Base-by-base conservation (phyloP, 1,284 basidiomycete species). In the Cutaneotrichosporon dermatis region DNA sequence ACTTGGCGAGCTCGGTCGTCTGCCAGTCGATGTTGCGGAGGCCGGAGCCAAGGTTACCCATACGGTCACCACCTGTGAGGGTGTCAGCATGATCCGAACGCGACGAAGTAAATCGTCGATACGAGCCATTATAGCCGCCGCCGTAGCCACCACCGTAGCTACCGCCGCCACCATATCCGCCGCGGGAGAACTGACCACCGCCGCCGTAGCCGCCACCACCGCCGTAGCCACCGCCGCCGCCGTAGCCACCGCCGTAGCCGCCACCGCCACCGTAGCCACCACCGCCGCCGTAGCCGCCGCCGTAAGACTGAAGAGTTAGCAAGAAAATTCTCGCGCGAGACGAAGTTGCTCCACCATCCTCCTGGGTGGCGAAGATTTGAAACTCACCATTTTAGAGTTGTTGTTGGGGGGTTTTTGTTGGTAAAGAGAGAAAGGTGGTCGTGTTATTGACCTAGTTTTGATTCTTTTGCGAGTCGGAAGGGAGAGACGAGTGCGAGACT, bases 1-100 rank as follows among this genome's bases (percentile, higher is more conserved):
- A 94, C 69, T 84, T 87, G 73, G 87, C 83, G 60, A 97, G 82
- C 64, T 87, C 85, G 59, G 69, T 82, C 53, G 79, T 71, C 66
- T 76, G 71, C 95, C 95, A 99, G 81, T 98, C 90, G 66, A 96
- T 87, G 62, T 83, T 83, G 65, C 86, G 86, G 54, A 99, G 84
- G 55, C 88, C 85, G 57, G 88, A 86, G 49, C 96, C 95, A 51
- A 99, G 85, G 76, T 83, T 84, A 68, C 82, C 80, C 90, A 94
- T 93, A 69, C 83, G 86, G 81, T 93, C 90, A 60, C 87, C 85
- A 66, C 79, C 60, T 61, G 59, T 61, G 53, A 37, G 44, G 41
- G 46, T 25, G 60, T 64, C 46, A 58, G 62, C 39, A 54, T n/a
- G 39, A 34, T 65, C 54, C 55, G 45, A 37, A 55, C 41, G 35